phyloP scores from a whole-genome alignment of 2,329 filamentous ascomycete species.

The Monosporascus sp. region DNA sequence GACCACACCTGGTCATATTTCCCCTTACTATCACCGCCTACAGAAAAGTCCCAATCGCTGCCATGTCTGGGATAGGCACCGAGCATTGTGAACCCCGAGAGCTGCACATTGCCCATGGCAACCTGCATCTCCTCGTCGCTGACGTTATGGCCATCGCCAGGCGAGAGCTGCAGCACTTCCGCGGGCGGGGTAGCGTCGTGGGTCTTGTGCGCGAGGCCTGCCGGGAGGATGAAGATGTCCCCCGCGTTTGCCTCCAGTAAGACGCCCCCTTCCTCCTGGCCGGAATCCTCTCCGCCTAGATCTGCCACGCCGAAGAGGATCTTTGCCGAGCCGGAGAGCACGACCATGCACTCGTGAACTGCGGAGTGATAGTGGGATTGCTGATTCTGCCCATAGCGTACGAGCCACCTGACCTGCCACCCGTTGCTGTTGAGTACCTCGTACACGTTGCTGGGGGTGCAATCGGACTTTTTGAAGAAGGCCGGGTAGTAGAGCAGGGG shows the following conservation, averaged over 20 bases:
- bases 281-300: conserved; percentile 18
- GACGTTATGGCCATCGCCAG: not conserved
- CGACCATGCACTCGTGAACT: conserved; percentile 49
- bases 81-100: not conserved
- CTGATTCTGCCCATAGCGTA: conserved; percentile 43
- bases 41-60: not conserved
- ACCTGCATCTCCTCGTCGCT: not conserved
- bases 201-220: conserved; percentile 52
- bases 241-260: conserved; percentile 34
- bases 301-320: conserved; percentile 53
- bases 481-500: too few relatives aligned
- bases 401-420: conserved; percentile 46
- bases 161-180: not conserved
- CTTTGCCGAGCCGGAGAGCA: conserved; percentile 45
- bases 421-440: conserved; percentile 37
- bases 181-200: conserved; percentile 34
- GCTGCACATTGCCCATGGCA: not conserved
- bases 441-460: conserved; percentile 20
- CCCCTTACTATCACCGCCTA: not conserved
- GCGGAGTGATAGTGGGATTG: conserved; percentile 44
- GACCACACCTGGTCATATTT: not conserved
- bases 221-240: conserved; percentile 47
- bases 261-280: conserved; percentile 13
- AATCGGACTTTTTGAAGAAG: too few relatives aligned
- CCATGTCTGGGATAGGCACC: not conserved